These are phyloP conservation scores for Sungouiozyma ichnusensis DNA, from an alignment of 805 yeast species.

Conservation along the genomic window DNA sequence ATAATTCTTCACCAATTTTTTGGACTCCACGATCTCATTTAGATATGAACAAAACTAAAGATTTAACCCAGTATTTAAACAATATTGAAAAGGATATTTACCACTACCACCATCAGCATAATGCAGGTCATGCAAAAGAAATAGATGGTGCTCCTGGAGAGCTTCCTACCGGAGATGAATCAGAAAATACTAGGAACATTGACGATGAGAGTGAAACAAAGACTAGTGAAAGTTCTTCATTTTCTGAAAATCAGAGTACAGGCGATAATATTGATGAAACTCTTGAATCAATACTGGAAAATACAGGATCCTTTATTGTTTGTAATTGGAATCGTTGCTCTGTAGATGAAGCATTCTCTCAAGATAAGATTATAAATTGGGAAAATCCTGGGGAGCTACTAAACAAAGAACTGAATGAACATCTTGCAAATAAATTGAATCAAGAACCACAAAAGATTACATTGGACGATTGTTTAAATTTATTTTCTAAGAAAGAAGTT, in stretches of 20 bases:
- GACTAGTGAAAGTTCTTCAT: not conserved
- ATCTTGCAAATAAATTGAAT: constrained; percentile 25
- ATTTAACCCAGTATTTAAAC: constrained; percentile 9
- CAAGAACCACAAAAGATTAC: constrained; percentile 36
- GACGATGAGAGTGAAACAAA: too few species aligned
- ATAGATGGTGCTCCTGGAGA: not conserved
- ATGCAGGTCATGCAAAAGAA: not conserved
- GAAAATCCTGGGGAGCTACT: constrained; percentile 37
- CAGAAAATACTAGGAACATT: not conserved
- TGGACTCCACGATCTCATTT: constrained; percentile 21
- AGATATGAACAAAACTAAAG: constrained; percentile 8
- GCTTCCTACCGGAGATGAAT: too few species aligned
- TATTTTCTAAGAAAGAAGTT: constrained; percentile 74
- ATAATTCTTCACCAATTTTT: constrained; percentile 2
- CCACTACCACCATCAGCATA: constrained; percentile 8
- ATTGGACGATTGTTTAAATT: constrained; percentile 61
- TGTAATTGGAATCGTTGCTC: constrained; percentile 56
- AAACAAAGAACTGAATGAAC: constrained; percentile 46
- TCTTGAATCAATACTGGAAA: not conserved
- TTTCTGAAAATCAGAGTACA: not conserved
- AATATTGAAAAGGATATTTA: constrained; percentile 19
- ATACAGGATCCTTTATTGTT: constrained; percentile 33
- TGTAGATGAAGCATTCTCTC: constrained; percentile 43
- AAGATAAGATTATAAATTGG: constrained; percentile 49
- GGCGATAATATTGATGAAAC: not conserved